Evolutionary conservation across 2,329 filamentous ascomycete species (phyloP), one percentile per base, ranked within the genome.

Genomic region (Huntiella savannae): DNA sequence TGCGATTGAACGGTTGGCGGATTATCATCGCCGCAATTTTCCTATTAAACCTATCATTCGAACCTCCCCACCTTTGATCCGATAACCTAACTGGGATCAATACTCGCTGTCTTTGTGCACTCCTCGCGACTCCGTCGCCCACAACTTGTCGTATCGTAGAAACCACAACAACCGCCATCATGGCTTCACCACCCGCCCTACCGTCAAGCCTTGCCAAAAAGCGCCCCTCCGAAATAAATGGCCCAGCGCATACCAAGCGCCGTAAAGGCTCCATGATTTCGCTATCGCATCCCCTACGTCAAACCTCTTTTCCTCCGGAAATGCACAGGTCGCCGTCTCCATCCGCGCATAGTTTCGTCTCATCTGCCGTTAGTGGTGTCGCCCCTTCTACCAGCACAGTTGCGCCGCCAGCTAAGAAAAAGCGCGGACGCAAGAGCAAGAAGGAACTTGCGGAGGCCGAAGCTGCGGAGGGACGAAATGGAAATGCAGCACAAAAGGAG

Each of bases 231-330:
- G 60, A 78, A 7, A 66, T 66, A 33, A 63, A 66, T 40, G 63
- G 62, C 2, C 67, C 64, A 0, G 58, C 64, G 12, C 60, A 66
- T 40, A 43, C 28, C 12, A 84, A 84, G 58, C 77, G 79, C 40
- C 78, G 82, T 56, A 87, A 87, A 57, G 69, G 77, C 4, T 84
- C 79, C 10, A 71, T 62, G 51, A 65, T 76, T 52, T 77, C 77
- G 3, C 63, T 68, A 19, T 66, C 71, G 0, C 80, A 84, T 52
- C 80, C 79, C 1, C 72, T 91, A 1, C 80, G 83, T 35, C 81
- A 86, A 56, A 87, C 84, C 4, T 85, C 82, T 0, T 91, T 86
- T 56, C 80, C 82, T 0, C 81, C 82, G 19, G 78, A 73, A 46
- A 41, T 33, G 17, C 60, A 66, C 16, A 72, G 79, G 12, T 82